Base-by-base conservation (phyloP, 1,284 basidiomycete genomes). In the Hymenochaete sp. region DNA sequence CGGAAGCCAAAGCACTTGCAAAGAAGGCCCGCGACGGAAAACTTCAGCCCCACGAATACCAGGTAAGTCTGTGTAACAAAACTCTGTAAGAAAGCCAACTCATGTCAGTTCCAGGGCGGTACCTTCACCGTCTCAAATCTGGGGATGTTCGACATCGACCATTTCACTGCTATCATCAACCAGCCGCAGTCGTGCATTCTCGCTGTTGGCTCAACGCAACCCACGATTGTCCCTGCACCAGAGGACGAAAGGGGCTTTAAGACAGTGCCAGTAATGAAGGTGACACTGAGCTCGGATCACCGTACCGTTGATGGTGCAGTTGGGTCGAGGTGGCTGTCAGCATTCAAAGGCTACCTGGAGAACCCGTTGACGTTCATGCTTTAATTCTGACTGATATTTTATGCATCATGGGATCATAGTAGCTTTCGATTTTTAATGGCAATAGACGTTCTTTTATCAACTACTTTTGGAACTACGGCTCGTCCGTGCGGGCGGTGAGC, bases 121-220 rank as follows among this genome's bases (percentile, higher is more conserved):
- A 88, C 92, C 9, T 98, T 99, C 72, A 98, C 96, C 45, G 92
- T 99, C 63, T 98, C 96, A 55, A 99, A 99, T 71, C 77, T 99
- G 55, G 96, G 96, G 68, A 98, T 98, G 96, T 96, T 78, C 61
- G 95, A 91, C 56, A 78, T 95, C 58, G 79, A 81, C 48, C 82
- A 96, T 68, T 99, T 99, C 67, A 98, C 93, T 16, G 96, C 96
- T 42, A 98, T 99, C 70, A 97, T 99, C 78, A 99, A 99, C 77
- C 81, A 89, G 14, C 96, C 96, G 28, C 96, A 98, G 68, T 89
- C 89, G 51, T 97, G 93, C 67, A 99, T 98, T 61, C 82, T 99
- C 48, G 96, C 96, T 45, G 80, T 98, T 54, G 93, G 96, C 35
- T 76, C 82, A 21, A 93, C 92, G n/a, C 75, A 82, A 62, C 74